phyloP scores from a whole-genome alignment of 305 asterid species.

The Fraxinus sp. region DNA sequence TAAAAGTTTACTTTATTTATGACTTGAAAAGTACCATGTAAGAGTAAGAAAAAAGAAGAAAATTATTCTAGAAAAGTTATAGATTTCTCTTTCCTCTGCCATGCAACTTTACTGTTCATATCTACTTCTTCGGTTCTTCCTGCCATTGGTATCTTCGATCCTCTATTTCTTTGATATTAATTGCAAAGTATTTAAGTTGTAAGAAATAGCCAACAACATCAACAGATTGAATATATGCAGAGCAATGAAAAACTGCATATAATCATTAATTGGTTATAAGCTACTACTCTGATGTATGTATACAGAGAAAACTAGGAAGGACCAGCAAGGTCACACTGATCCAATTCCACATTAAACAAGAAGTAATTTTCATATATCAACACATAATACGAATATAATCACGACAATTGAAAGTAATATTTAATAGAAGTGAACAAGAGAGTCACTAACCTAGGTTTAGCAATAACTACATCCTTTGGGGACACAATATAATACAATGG shows the following conservation, averaged over 20 bases:
- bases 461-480: conserved; percentile 96
- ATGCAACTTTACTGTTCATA: not conserved
- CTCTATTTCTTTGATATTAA: not conserved
- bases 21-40: not conserved
- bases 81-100: not conserved
- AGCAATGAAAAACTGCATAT: not conserved
- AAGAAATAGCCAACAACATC: not conserved
- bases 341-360: not conserved
- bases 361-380: conserved; percentile 8
- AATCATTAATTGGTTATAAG: not conserved
- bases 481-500: conserved; percentile 90
- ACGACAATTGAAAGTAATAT: conserved; percentile 8
- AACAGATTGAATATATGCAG: not conserved
- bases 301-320: conserved; percentile 9
- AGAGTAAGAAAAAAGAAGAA: not conserved
- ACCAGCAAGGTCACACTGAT: not conserved
- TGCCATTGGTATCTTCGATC: not conserved
- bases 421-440: conserved; percentile 15
- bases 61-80: not conserved
- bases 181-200: not conserved
- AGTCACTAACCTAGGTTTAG: conserved; percentile 85
- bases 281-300: not conserved
- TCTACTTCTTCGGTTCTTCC: not conserved
- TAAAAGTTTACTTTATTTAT: too few species aligned
- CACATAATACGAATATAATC: conserved; percentile 9